These are phyloP conservation scores for Phytophthora sojae DNA, from an alignment of 352 stramenopile species.

Conservation along the genomic window DNA sequence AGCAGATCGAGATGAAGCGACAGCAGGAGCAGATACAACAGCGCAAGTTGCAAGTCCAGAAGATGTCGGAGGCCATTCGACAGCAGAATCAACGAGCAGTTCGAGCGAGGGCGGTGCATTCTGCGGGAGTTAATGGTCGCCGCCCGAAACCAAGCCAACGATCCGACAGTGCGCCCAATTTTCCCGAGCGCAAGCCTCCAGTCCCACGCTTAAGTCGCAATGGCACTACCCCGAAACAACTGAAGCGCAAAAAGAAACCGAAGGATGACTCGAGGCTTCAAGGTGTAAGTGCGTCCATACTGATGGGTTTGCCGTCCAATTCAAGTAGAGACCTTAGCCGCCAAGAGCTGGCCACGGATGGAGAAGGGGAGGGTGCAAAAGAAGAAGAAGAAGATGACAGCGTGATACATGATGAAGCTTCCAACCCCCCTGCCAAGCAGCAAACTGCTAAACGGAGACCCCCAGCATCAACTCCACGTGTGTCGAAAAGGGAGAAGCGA, in stretches of 20 bases:
- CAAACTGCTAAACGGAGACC: conserved; percentile 26
- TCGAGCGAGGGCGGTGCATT: conserved; percentile 4
- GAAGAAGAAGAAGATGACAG: neutral
- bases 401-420: neutral
- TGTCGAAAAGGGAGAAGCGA: conserved; percentile 25
- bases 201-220: conserved; percentile 60
- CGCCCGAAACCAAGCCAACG: neutral
- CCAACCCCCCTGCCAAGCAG: neutral
- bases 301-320: conserved; percentile 18
- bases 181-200: conserved; percentile 57
- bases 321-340: conserved; percentile 1
- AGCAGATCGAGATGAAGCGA: conserved; percentile 30
- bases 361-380: neutral
- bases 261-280: conserved; percentile 5
- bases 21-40: conserved; percentile 40
- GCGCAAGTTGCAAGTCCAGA: conserved; percentile 51
- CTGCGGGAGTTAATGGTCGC: neutral
- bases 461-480: conserved; percentile 4
- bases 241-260: conserved; percentile 21
- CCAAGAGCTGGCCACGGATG: neutral
- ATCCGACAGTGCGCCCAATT: conserved; percentile 4
- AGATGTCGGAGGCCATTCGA: conserved; percentile 67
- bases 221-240: conserved; percentile 2
- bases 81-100: conserved; percentile 51
- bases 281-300: conserved; percentile 36